Base-by-base conservation (phyloP, 768 basidiomycete species). In the Pulveroboletus frians region DNA sequence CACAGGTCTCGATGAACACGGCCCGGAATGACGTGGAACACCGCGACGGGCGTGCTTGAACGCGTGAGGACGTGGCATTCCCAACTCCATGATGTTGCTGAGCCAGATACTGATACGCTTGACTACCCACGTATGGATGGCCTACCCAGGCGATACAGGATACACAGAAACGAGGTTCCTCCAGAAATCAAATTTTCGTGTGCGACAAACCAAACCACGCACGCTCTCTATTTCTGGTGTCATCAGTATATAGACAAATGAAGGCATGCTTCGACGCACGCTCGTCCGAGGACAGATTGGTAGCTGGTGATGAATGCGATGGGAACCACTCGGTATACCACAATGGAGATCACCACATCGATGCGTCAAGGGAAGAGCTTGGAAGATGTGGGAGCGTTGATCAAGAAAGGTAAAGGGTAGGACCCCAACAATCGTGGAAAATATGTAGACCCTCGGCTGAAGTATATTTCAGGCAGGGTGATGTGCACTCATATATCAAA, bases 351-450 rank as follows among this genome's bases (percentile, higher is more conserved):
- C 76, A 87, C 32, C 87, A 89, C 61, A 71, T 87, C 40, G 79
- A 83, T 56, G 74, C 76, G 57, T 72, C 77, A 35, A 86, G 86
- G 79, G 73, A 44, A 77, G 90, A 43, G 92, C 92, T 13, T 92
- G 91, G 89, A 81, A 78, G 58, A 85, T 65, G 85, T 93, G 84
- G 91, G 92, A 65, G 80, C 71, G 9, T 54, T 91, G 27, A 66
- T 80, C 51, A 79, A 78, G 65, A 83, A 79, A 59, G 87, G 85
- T 65, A 63, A 63, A 70, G 47, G 10, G 10, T 9, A 23, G 15
- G 5, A 18, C 30, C 23, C 14, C 10, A 20, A n/a, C 17, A 30
- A 2, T 13, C 39, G 47, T 53, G 20, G 36, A 15, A 61, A 51
- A 10, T n/a, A 17, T 30, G 6, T 21, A 47, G 40, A 37, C 32